These are phyloP conservation scores for Glycyrrhiza uralensis DNA, from an alignment of 306 rosid genomes.

Conservation along the genomic window DNA sequence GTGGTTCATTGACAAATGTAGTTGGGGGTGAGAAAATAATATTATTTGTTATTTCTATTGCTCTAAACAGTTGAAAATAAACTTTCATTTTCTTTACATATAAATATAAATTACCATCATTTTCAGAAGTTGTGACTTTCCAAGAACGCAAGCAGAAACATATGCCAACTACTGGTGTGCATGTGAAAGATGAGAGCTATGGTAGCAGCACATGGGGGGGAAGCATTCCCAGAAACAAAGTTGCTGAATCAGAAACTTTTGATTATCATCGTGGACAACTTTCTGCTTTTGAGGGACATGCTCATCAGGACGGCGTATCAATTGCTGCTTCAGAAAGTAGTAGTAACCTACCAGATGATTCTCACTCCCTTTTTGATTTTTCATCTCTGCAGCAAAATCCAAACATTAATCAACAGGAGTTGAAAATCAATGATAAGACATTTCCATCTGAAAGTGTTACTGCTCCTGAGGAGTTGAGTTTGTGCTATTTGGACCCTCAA, in stretches of 20 bases:
- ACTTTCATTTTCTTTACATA: not conserved
- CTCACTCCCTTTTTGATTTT: slow-evolving; percentile 37
- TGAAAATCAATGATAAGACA: slow-evolving; percentile 37
- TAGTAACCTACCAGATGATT: slow-evolving; percentile 38
- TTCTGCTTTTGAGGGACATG: slow-evolving; percentile 29
- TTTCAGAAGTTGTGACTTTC: slow-evolving; percentile 38
- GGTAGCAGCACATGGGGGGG: slow-evolving; percentile 18
- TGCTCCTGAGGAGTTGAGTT: slow-evolving; percentile 56
- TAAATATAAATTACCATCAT: not conserved
- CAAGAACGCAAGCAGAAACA: slow-evolving; percentile 33
- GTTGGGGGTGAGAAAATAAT: slow-evolving; percentile 45
- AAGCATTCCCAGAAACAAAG: slow-evolving; percentile 22
- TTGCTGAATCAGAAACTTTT: slow-evolving; percentile 27
- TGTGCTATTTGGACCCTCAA: slow-evolving; percentile 74
- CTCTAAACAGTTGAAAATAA: not conserved
- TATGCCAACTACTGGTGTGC: slow-evolving; percentile 6
- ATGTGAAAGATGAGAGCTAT: slow-evolving; percentile 31
- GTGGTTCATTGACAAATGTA: slow-evolving; percentile 18
- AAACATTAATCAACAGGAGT: slow-evolving; percentile 33
- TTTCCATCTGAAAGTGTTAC: slow-evolving; percentile 32
- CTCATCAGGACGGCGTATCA: slow-evolving; percentile 31
- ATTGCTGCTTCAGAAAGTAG: slow-evolving; percentile 32
- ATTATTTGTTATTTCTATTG: not conserved
- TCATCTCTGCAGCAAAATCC: slow-evolving; percentile 37
- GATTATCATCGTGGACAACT: slow-evolving; percentile 29